Evolutionary conservation across 805 yeast genomes (phyloP).

Genomic region (Lipomyces yamadae): DNA sequence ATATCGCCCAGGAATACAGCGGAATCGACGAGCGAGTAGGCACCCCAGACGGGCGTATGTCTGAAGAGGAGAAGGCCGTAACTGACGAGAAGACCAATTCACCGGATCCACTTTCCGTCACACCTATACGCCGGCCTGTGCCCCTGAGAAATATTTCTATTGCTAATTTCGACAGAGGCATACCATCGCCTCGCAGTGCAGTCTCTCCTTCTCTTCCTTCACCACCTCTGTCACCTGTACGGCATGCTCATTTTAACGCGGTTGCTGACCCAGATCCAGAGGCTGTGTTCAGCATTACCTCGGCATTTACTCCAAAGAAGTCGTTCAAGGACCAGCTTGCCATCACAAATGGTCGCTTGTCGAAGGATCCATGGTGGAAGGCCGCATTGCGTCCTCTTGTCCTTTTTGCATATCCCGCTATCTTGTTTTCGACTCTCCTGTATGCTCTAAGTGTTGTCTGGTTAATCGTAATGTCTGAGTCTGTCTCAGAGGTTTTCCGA

Average conservation of each 20-base stretch:
- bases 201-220: conserved; percentile 2
- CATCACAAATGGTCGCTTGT: conserved; percentile 56
- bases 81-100: background rate
- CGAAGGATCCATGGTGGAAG: conserved; percentile 59
- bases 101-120: background rate
- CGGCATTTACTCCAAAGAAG: conserved; percentile 25
- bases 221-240: conserved; percentile 1
- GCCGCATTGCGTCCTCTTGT: conserved; percentile 60
- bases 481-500: conserved; percentile 57
- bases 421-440: conserved; percentile 56
- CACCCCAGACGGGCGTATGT: background rate
- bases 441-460: conserved; percentile 66
- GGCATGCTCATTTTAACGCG: conserved; percentile 9
- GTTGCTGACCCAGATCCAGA: conserved; percentile 2
- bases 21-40: conserved; percentile 6
- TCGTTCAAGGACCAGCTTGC: conserved; percentile 48
- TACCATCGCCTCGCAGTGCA: background rate
- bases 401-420: conserved; percentile 55
- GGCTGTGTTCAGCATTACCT: background rate
- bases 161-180: background rate
- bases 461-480: conserved; percentile 65
- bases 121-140: background rate
- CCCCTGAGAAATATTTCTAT: background rate
- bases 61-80: background rate
- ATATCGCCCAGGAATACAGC: background rate